phyloP scores from a whole-genome alignment of 139 green algal species.

The Yamagishiella unicocca region DNA sequence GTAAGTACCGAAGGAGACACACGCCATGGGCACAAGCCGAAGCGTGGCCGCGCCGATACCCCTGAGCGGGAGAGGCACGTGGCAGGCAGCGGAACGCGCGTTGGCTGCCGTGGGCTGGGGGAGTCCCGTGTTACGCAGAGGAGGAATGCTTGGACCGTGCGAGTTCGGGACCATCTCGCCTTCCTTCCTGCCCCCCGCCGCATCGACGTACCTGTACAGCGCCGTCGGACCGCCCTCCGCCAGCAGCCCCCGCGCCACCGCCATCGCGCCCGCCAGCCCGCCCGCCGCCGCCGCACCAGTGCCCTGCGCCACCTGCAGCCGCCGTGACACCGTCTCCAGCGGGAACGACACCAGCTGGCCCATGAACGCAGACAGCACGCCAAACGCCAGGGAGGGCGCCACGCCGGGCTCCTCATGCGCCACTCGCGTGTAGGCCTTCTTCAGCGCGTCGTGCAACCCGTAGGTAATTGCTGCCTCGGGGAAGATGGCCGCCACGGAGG shows the following conservation, averaged over 20 bases:
- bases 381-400: conserved; percentile 59
- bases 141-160: not conserved
- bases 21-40: conserved; percentile 85
- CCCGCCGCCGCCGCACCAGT: not conserved
- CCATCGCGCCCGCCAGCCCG: conserved; percentile 24
- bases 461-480: conserved; percentile 92
- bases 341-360: conserved; percentile 86
- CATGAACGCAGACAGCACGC: conserved; percentile 68
- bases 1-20: conserved; percentile 86
- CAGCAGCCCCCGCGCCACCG: conserved; percentile 48
- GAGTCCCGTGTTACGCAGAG: too few species aligned
- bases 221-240: conserved; percentile 51
- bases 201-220: conserved; percentile 62
- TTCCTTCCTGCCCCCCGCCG: not conserved
- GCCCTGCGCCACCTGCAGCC: conserved; percentile 63
- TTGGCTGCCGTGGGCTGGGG: too few species aligned
- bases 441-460: conserved; percentile 85
- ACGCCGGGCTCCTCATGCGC: conserved; percentile 66
- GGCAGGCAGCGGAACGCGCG: too few species aligned
- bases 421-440: conserved; percentile 57
- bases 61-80: too few species aligned
- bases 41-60: conserved; percentile 79
- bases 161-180: not conserved
- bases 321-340: conserved; percentile 79
- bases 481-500: conserved; percentile 80